A percentile compares a stretch with the other conserved stretches of the same genome.
Conservation (phyloP, 2,329 filamentous ascomycete species). For the Juglanconis sp. region DNA sequence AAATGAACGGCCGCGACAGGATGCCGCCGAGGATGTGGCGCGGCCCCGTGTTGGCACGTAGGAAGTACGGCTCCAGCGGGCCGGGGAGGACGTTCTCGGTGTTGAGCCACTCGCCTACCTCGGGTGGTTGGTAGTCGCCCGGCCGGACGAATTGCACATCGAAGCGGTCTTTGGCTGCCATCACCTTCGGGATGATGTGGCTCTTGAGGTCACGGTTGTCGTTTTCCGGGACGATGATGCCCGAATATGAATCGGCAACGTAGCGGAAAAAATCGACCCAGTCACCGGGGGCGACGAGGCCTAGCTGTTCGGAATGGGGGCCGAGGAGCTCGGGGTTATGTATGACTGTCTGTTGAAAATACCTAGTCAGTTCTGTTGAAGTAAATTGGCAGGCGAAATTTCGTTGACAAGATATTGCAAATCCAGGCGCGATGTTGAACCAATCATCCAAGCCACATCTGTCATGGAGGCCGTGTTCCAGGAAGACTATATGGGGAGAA, state of each 20-base stretch:
- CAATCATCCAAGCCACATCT: no score
- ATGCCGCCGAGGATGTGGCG: conserved; percentile 43
- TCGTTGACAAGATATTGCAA: no score
- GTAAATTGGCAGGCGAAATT: no score
- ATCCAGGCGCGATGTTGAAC: no score
- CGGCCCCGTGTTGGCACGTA: conserved; percentile 48
- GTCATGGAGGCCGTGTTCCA: no score
- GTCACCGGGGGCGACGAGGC: conserved; percentile 54
- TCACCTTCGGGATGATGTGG: conserved; percentile 51
- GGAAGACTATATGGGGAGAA: no score
- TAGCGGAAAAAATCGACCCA: conserved; percentile 62
- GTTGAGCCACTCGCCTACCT: conserved; percentile 38
- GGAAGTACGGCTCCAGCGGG: conserved; percentile 41
- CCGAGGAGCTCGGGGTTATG: conserved; percentile 55
- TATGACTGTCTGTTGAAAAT: conserved; percentile 52
- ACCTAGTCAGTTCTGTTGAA: not conserved
- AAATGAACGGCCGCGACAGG: conserved; percentile 46
- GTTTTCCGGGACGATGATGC: conserved; percentile 46
- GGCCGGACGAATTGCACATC: conserved; percentile 50
- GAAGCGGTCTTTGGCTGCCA: conserved; percentile 51
- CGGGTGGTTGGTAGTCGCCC: conserved; percentile 41
- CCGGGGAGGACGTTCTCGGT: conserved; percentile 39
- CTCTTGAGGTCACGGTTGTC: conserved; percentile 50
- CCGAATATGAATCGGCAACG: conserved; percentile 49
- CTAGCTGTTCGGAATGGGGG: conserved; percentile 51